These are phyloP conservation scores for Raddia distichophylla DNA, from an alignment of 176 grass and related monocot genomes.

Conservation along the genomic window DNA sequence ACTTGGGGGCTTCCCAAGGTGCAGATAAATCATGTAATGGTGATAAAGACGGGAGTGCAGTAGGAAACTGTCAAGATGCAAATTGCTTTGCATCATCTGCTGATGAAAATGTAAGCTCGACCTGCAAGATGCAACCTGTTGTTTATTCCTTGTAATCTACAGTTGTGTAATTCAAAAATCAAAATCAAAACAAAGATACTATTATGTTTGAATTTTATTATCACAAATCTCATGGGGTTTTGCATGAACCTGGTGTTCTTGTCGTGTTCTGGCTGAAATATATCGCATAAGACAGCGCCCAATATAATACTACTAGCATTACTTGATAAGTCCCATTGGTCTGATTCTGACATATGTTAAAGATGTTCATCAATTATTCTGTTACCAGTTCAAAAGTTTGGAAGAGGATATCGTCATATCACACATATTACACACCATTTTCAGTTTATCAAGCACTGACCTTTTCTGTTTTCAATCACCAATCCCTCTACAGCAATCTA, in stretches of 20 bases:
- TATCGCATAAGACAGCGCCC: background rate
- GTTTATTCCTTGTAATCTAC: conserved; percentile 31
- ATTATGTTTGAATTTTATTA: conserved; percentile 23
- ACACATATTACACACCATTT: conserved; percentile 11
- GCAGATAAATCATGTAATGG: conserved; percentile 47
- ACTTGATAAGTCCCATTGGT: background rate
- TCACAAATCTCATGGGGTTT: conserved; percentile 21
- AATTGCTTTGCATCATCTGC: conserved; percentile 47
- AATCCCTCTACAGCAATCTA: conserved; percentile 7
- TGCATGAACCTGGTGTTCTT: conserved; percentile 7
- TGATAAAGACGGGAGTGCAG: conserved; percentile 36
- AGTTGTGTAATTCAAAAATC: background rate
- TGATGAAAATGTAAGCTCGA: conserved; percentile 59
- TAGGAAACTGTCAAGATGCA: conserved; percentile 44
- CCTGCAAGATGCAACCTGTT: conserved; percentile 22
- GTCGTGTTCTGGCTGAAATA: conserved; percentile 25
- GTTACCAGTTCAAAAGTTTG: conserved; percentile 20
- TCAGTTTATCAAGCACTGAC: conserved; percentile 10
- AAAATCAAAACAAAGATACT: background rate
- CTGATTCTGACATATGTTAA: conserved; percentile 13
- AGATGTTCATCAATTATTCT: background rate
- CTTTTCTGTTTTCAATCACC: conserved; percentile 1
- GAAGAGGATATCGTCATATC: background rate
- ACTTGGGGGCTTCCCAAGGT: conserved; percentile 31
- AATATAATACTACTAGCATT: conserved; percentile 6